Evolutionary conservation across 345 rosid species (phyloP).

Genomic region (Abelmoschus esculentus): DNA sequence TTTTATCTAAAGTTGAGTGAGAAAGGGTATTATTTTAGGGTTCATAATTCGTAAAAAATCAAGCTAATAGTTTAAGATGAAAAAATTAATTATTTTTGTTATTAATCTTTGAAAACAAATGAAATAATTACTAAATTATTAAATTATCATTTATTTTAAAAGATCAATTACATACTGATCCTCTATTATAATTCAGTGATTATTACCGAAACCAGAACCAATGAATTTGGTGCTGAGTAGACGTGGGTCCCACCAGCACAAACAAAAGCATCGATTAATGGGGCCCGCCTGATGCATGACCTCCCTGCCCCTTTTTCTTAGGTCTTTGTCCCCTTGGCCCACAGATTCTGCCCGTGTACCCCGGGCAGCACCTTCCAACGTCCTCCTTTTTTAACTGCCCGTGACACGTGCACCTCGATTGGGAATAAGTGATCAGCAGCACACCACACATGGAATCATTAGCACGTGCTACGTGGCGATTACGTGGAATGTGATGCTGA

Average conservation of each 20-base stretch:
- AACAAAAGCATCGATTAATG: not conserved
- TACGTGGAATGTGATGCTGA: not conserved
- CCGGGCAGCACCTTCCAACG: not conserved
- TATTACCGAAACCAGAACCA: too few relatives aligned
- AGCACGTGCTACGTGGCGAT: constrained; percentile 20
- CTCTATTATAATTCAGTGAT: too few relatives aligned
- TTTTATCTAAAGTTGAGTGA: too few relatives aligned
- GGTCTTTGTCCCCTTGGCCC: constrained; percentile 1
- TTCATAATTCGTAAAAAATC: too few relatives aligned
- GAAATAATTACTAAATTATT: too few relatives aligned
- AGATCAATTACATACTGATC: too few relatives aligned
- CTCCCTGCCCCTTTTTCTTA: constrained; percentile 26
- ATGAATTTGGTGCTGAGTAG: constrained; percentile 33
- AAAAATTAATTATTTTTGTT: too few relatives aligned
- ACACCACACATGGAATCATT: constrained; percentile 8
- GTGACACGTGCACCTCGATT: constrained; percentile 15
- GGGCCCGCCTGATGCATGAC: constrained; percentile 18
- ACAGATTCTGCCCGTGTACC: not conserved
- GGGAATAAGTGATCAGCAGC: constrained; percentile 8
- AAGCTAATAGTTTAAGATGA: too few relatives aligned
- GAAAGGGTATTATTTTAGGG: too few relatives aligned
- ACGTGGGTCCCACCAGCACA: constrained; percentile 27
- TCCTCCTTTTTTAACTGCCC: not conserved
- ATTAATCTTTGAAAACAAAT: too few relatives aligned
- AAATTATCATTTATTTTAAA: too few relatives aligned